Percentiles rank a stretch among this genome's conserved stretches.
Evolutionary conservation across 306 rosid genomes (phyloP).

Genomic region (Begonia loranthoides): DNA sequence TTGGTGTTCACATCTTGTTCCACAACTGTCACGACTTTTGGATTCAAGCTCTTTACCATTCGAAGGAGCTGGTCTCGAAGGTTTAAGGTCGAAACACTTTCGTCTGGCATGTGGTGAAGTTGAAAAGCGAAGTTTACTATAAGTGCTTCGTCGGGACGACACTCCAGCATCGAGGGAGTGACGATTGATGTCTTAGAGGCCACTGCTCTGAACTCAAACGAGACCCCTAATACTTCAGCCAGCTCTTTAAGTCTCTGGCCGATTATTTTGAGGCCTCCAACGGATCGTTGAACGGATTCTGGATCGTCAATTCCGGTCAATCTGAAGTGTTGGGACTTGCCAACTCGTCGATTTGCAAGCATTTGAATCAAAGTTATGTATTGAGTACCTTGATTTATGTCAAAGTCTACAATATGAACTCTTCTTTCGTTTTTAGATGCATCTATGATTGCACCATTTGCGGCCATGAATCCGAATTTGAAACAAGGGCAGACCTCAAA

Average conservation of each 20-base stretch:
- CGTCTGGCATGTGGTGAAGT: conserved; percentile 99
- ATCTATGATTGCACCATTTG: conserved; percentile 77
- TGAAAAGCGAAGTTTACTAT: conserved; percentile 79
- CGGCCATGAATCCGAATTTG: conserved; percentile 82
- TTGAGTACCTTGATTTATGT: conserved; percentile 87
- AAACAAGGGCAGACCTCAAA: conserved; percentile 97
- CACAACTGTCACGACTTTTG: conserved; percentile 82
- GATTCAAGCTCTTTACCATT: conserved; percentile 77
- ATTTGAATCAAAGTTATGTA: conserved; percentile 69
- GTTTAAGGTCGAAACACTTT: conserved; percentile 81
- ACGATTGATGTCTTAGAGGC: conserved; percentile 52
- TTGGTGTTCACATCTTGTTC: conserved; percentile 96
- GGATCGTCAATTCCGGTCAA: conserved; percentile 91
- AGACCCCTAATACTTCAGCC: conserved; percentile 52
- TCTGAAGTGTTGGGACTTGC: conserved; percentile 52
- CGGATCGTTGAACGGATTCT: conserved; percentile 73
- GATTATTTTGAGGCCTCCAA: conserved; percentile 74
- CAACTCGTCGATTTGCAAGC: conserved; percentile 35
- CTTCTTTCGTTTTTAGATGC: conserved; percentile 54
- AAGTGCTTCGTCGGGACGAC: conserved; percentile 70
- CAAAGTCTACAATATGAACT: conserved; percentile 80
- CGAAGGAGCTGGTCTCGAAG: conserved; percentile 85
- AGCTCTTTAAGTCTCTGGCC: conserved; percentile 81
- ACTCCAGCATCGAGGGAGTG: conserved; percentile 58
- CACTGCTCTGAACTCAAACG: conserved; percentile 73